phyloP scores from a whole-genome alignment of 176 grass and related monocot species.

The Thinopyrum elongatum region DNA sequence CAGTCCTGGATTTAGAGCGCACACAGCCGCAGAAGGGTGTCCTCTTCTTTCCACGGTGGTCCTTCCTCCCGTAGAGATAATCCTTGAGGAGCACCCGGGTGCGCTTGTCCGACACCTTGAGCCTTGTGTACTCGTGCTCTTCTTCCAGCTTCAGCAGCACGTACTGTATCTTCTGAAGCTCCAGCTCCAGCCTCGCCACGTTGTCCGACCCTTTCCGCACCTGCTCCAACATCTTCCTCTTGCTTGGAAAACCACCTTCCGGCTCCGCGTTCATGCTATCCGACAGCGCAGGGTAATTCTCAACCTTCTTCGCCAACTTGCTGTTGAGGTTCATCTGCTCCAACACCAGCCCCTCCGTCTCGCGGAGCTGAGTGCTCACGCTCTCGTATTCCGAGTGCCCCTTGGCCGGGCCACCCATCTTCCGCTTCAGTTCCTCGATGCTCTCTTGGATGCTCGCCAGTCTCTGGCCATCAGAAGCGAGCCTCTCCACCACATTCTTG shows the following conservation, averaged over 20 bases:
- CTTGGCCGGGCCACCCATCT: constrained; percentile 53
- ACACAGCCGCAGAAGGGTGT: constrained; percentile 73
- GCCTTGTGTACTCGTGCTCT: constrained; percentile 52
- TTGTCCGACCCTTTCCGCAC: constrained; percentile 69
- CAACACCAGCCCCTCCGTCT: constrained; percentile 57
- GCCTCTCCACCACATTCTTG: constrained; percentile 57
- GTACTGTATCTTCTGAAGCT: constrained; percentile 90
- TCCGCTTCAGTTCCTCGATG: constrained; percentile 74
- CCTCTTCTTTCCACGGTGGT: constrained; percentile 46
- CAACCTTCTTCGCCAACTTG: constrained; percentile 58
- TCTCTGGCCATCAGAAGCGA: constrained; percentile 68
- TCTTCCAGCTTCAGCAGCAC: constrained; percentile 83
- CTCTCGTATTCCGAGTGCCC: constrained; percentile 62
- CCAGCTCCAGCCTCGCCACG: constrained; percentile 67
- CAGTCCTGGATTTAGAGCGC: constrained; percentile 50
- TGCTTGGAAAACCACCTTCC: constrained; percentile 59
- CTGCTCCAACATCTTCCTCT: constrained; percentile 62
- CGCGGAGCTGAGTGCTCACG: constrained; percentile 53
- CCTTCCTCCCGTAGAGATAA: constrained; percentile 87
- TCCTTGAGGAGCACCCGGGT: constrained; percentile 76
- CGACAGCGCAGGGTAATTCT: constrained; percentile 52
- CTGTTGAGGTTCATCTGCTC: constrained; percentile 72
- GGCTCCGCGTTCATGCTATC: constrained; percentile 36
- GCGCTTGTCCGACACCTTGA: constrained; percentile 54
- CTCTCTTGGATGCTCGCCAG: constrained; percentile 51